Evolutionary conservation across 1,139 yeast species (phyloP).

Genomic region (Hemisphaericaspora subhashii): DNA sequence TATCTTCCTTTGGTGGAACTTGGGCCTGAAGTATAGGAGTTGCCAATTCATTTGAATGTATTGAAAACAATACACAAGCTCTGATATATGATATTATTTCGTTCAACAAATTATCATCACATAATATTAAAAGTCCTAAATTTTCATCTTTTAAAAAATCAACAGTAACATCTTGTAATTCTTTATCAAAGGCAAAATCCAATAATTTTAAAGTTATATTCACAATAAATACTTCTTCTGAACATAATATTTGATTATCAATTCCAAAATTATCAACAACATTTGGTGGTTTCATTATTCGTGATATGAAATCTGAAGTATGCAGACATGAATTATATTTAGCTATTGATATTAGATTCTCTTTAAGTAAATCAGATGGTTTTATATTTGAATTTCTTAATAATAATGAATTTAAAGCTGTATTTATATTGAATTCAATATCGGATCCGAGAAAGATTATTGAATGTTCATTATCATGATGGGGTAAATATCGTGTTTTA

Average conservation of each 20-base stretch:
- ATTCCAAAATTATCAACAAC: background rate
- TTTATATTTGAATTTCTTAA: conserved; percentile 29
- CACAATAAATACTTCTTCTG: conserved; percentile 37
- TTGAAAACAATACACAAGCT: conserved; percentile 2
- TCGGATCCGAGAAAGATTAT: conserved; percentile 1
- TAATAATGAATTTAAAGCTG: conserved; percentile 39
- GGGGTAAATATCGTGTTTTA: conserved; percentile 3
- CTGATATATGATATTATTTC: conserved; percentile 32
- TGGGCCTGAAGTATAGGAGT: background rate
- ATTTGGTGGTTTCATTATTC: background rate
- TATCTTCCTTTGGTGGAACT: background rate
- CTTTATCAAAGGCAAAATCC: conserved; percentile 19
- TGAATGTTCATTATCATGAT: conserved; percentile 1
- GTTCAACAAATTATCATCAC: conserved; percentile 29
- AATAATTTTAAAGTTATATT: conserved; percentile 26
- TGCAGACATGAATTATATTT: conserved; percentile 14
- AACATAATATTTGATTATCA: conserved; percentile 3
- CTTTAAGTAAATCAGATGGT: conserved; percentile 35
- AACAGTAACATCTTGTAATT: conserved; percentile 17
- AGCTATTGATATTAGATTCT: conserved; percentile 37
- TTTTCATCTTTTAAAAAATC: conserved; percentile 35
- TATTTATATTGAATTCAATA: conserved; percentile 28
- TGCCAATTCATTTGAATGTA: background rate
- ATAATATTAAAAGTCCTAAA: conserved; percentile 29
- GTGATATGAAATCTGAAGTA: background rate